These are phyloP conservation scores for Hypoxylon lienhwacheense DNA, from an alignment of 495 filamentous ascomycete genomes.

Conservation along the genomic window DNA sequence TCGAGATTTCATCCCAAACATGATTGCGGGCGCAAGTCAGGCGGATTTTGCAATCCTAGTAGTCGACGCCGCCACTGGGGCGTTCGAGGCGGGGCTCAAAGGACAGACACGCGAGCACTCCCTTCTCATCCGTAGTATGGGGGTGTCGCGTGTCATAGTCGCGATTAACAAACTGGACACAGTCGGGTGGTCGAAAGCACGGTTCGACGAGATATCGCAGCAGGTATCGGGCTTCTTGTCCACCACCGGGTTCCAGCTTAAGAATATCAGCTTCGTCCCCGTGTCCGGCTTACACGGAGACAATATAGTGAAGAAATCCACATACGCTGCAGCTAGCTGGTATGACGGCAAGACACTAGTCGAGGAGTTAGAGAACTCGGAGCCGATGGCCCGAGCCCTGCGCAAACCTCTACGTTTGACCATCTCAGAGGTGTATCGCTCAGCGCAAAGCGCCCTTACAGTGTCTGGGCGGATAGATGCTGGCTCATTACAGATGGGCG, in stretches of 20 bases:
- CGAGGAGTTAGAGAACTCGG: slow-evolving; percentile 78
- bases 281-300: slow-evolving; percentile 86
- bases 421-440: slow-evolving; percentile 66
- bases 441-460: slow-evolving; percentile 77
- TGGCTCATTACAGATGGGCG: slow-evolving; percentile 80
- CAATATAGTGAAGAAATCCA: slow-evolving; percentile 69
- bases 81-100: slow-evolving; percentile 89
- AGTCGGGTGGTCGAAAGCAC: slow-evolving; percentile 73
- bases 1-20: slow-evolving; percentile 94
- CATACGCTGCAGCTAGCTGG: slow-evolving; percentile 66
- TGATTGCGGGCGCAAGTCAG: slow-evolving; percentile 96
- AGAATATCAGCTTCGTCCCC: slow-evolving; percentile 82
- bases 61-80: slow-evolving; percentile 83
- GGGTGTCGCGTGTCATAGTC: slow-evolving; percentile 82
- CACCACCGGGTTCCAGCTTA: slow-evolving; percentile 74
- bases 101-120: slow-evolving; percentile 96
- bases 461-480: slow-evolving; percentile 85
- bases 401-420: slow-evolving; percentile 83
- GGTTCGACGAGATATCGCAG: slow-evolving; percentile 82
- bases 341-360: slow-evolving; percentile 78
- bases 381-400: slow-evolving; percentile 68
- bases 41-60: slow-evolving; percentile 96
- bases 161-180: slow-evolving; percentile 95
- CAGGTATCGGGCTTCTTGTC: slow-evolving; percentile 82
- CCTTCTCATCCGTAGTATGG: slow-evolving; percentile 86